These are phyloP conservation scores for Astrocystis sublimbata DNA, from an alignment of 495 filamentous ascomycete species.

Conservation along the genomic window DNA sequence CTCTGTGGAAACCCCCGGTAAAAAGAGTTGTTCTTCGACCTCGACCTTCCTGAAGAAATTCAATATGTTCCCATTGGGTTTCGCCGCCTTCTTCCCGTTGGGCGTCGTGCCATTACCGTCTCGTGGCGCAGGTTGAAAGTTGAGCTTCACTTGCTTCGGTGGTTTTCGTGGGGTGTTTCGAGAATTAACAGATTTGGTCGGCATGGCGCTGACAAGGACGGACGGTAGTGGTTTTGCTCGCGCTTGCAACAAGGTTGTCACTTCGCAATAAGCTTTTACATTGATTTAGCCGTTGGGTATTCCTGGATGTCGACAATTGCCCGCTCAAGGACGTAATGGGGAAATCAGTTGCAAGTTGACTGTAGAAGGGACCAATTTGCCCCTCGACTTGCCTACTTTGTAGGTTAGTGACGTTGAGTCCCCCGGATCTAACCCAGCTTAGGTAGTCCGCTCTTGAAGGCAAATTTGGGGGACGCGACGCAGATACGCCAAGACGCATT, in stretches of 20 bases:
- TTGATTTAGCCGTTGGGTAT: not conserved
- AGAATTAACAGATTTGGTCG: slow-evolving; percentile 23
- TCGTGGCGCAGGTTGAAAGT: slow-evolving; percentile 20
- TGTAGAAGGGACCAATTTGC: not conserved
- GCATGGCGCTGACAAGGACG: slow-evolving; percentile 12
- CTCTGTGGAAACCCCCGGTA: slow-evolving; percentile 17
- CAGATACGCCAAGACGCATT: slow-evolving; percentile 1
- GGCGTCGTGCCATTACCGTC: slow-evolving; percentile 13
- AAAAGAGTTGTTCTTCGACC: slow-evolving; percentile 34
- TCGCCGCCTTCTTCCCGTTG: slow-evolving; percentile 29
- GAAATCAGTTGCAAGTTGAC: not conserved
- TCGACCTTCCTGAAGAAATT: slow-evolving; percentile 42
- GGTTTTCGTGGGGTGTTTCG: slow-evolving; percentile 27
- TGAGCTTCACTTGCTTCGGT: slow-evolving; percentile 27
- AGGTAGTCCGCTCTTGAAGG: not conserved
- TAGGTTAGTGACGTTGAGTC: slow-evolving; percentile 11
- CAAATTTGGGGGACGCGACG: slow-evolving; percentile 6
- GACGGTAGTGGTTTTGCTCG: not conserved
- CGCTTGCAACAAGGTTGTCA: not conserved
- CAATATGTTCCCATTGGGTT: slow-evolving; percentile 68
- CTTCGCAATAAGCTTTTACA: not conserved
- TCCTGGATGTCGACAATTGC: not conserved
- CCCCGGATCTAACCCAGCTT: no score
- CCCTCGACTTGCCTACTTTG: slow-evolving; percentile 7
- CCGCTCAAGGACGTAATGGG: not conserved